phyloP scores from a whole-genome alignment of 176 grass and related monocot species.

The Dendrocalamus sinicus region DNA sequence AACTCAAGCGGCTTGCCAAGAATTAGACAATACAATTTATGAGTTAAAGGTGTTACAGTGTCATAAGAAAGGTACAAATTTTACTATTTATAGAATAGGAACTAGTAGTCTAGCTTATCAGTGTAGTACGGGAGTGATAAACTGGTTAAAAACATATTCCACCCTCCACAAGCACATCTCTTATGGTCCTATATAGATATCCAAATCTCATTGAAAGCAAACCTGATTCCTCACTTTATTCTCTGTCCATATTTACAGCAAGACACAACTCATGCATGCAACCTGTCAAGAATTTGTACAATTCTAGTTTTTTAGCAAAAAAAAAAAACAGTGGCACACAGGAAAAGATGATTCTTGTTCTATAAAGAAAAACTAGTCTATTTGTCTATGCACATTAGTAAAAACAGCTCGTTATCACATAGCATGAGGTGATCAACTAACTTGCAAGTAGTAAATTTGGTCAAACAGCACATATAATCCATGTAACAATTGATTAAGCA shows the following conservation, averaged over 20 bases:
- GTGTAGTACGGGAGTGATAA: not conserved
- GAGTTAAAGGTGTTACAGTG: not conserved
- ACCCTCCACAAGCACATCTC: not conserved
- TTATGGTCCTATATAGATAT: not conserved
- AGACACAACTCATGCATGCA: constrained; percentile 21
- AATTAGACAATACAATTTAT: constrained; percentile 35
- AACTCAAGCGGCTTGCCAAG: constrained; percentile 42
- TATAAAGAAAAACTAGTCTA: not conserved
- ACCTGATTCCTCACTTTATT: constrained; percentile 9
- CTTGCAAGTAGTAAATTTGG: not conserved
- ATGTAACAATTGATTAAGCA: not conserved
- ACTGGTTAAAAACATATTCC: not conserved
- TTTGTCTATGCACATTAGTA: not conserved
- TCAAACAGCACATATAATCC: not conserved
- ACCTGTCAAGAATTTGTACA: not conserved
- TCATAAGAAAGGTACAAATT: not conserved
- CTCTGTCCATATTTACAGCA: constrained; percentile 3
- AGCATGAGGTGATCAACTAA: not conserved
- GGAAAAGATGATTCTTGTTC: not conserved
- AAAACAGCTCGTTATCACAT: not conserved
- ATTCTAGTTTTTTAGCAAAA: not conserved
- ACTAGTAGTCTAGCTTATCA: not conserved
- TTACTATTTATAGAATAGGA: constrained; percentile 3
- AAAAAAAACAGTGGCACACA: not conserved
- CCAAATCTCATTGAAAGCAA: not conserved